These are phyloP conservation scores for Penicillium roqueforti DNA, from an alignment of 495 filamentous ascomycete genomes.

Conservation along the genomic window DNA sequence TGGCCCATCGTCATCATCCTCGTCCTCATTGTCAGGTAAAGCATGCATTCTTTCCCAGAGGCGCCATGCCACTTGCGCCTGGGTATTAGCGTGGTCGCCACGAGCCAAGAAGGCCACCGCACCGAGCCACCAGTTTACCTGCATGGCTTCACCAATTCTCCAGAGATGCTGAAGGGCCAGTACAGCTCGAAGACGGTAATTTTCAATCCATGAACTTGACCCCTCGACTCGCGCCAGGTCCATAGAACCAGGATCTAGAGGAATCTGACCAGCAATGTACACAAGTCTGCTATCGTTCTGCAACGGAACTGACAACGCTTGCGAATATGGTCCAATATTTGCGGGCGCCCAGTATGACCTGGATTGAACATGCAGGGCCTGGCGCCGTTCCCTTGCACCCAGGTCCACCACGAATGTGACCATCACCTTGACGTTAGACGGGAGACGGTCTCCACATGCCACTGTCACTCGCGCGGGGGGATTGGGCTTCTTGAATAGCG, in stretches of 20 bases:
- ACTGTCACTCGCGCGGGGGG: constrained; percentile 84
- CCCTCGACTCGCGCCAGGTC: constrained; percentile 26
- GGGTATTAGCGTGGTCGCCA: constrained; percentile 22
- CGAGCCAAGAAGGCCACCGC: constrained; percentile 66
- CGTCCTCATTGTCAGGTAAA: constrained; percentile 23
- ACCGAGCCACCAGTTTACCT: constrained; percentile 68
- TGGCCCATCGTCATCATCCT: constrained; percentile 39
- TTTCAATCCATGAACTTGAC: constrained; percentile 22
- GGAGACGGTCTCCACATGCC: constrained; percentile 63
- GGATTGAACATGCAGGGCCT: constrained; percentile 84
- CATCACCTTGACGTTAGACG: constrained; percentile 55
- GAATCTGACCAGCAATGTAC: constrained; percentile 85
- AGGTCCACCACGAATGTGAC: constrained; percentile 49
- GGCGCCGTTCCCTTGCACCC: constrained; percentile 30
- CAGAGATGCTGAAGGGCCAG: constrained; percentile 86
- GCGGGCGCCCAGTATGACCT: constrained; percentile 96
- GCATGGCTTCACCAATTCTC: constrained; percentile 70
- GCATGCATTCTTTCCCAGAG: constrained; percentile 52
- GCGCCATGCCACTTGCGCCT: constrained; percentile 42
- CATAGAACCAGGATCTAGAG: constrained; percentile 81
- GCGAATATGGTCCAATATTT: constrained; percentile 96
- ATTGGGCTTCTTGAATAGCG: constrained; percentile 65
- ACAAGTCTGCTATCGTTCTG: constrained; percentile 35
- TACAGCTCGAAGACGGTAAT: constrained; percentile 47
- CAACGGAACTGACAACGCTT: constrained; percentile 66